These are phyloP conservation scores for Moesziomyces parantarcticus DNA, from an alignment of 1,284 basidiomycete species.

Conservation along the genomic window DNA sequence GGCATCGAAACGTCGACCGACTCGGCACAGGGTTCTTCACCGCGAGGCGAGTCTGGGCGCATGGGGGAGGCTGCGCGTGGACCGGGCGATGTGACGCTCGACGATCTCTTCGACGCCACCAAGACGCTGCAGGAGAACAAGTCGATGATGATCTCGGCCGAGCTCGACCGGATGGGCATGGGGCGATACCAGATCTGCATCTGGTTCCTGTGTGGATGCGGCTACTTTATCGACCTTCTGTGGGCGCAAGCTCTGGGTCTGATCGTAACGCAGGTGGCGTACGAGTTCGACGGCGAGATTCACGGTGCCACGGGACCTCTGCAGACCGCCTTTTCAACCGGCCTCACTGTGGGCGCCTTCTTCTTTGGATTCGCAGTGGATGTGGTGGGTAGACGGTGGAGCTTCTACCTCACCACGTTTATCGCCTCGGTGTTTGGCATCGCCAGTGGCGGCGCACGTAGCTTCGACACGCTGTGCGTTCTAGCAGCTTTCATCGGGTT, in stretches of 20 bases:
- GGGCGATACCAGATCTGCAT: constrained; percentile 57
- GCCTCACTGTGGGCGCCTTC: constrained; percentile 62
- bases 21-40: neutral
- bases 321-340: constrained; percentile 54
- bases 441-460: constrained; percentile 45
- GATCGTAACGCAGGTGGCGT: constrained; percentile 51
- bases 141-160: constrained; percentile 51
- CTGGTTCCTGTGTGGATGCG: constrained; percentile 60
- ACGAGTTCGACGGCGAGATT: constrained; percentile 43
- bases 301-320: constrained; percentile 48
- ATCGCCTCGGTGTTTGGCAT: constrained; percentile 60
- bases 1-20: neutral
- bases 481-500: constrained; percentile 55
- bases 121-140: constrained; percentile 58
- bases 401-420: constrained; percentile 61
- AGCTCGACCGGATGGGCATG: constrained; percentile 60
- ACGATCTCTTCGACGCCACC: constrained; percentile 49
- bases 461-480: constrained; percentile 53
- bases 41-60: neutral
- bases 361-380: constrained; percentile 63
- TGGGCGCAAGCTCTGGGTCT: constrained; percentile 62
- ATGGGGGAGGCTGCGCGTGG: constrained; percentile 5
- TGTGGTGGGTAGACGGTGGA: constrained; percentile 57
- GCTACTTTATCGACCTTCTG: constrained; percentile 62
- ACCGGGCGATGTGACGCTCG: constrained; percentile 26